phyloP scores from a whole-genome alignment of 2,329 filamentous ascomycete species.

The Exserohilum rostratum region DNA sequence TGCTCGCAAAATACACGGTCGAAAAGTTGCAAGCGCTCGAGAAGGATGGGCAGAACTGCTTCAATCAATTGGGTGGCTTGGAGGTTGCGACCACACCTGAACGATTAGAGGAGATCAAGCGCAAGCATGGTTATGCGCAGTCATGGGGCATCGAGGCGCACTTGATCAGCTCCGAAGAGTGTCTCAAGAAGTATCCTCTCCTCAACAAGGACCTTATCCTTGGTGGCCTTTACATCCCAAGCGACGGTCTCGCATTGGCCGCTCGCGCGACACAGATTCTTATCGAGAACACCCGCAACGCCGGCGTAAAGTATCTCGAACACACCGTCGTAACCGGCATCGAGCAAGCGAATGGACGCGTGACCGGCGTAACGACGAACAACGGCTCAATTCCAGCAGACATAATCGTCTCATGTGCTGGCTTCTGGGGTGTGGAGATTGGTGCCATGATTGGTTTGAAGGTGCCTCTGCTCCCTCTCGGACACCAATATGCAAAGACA shows the following conservation, averaged over 20 bases:
- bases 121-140: constrained; percentile 65
- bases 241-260: constrained; percentile 65
- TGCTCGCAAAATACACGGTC: constrained; percentile 66
- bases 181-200: constrained; percentile 60
- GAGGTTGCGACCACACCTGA: constrained; percentile 67
- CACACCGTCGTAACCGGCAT: constrained; percentile 65
- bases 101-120: constrained; percentile 65
- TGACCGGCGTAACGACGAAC: constrained; percentile 63
- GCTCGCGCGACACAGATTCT: constrained; percentile 67
- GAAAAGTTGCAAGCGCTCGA: constrained; percentile 64
- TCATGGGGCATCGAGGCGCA: constrained; percentile 66
- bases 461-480: constrained; percentile 65
- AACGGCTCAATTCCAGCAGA: constrained; percentile 61
- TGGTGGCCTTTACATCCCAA: constrained; percentile 66
- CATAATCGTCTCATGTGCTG: constrained; percentile 67
- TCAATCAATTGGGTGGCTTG: constrained; percentile 68
- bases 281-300: constrained; percentile 62
- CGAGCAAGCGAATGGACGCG: constrained; percentile 54
- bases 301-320: constrained; percentile 65
- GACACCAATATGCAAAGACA: constrained; percentile 69
- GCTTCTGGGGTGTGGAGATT: constrained; percentile 70
- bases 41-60: constrained; percentile 54
- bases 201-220: constrained; percentile 61
- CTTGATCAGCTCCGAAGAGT: constrained; percentile 60
- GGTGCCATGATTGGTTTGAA: constrained; percentile 65